These are phyloP conservation scores for Pseudogymnoascus sp. DNA, from an alignment of 2,329 filamentous ascomycete genomes.

Conservation along the genomic window DNA sequence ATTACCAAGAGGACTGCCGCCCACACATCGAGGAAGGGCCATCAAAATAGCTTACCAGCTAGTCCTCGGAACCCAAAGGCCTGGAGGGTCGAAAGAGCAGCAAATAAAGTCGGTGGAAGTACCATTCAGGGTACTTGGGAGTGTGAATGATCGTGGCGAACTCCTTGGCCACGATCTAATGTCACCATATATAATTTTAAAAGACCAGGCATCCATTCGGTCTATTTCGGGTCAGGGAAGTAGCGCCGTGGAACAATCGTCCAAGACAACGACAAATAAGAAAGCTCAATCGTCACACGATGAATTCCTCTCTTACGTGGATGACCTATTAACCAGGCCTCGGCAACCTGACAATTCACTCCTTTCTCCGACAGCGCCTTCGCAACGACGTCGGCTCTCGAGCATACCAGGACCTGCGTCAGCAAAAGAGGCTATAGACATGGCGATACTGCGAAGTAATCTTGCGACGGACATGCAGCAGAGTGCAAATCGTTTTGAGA, in stretches of 20 bases:
- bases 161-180: slow-evolving; percentile 90
- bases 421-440: slow-evolving; percentile 79
- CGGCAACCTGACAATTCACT: slow-evolving; percentile 49
- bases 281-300: slow-evolving; percentile 37
- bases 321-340: slow-evolving; percentile 59
- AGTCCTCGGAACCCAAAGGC: slow-evolving; percentile 82
- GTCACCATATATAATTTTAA: slow-evolving; percentile 82
- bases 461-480: slow-evolving; percentile 58
- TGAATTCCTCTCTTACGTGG: slow-evolving; percentile 70
- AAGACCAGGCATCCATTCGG: slow-evolving; percentile 57
- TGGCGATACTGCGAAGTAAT: slow-evolving; percentile 81
- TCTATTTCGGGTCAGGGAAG: slow-evolving; percentile 19
- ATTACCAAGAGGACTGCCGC: slow-evolving; percentile 81
- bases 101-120: slow-evolving; percentile 86
- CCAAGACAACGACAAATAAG: slow-evolving; percentile 19
- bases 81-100: slow-evolving; percentile 67
- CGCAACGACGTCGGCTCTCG: slow-evolving; percentile 48
- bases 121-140: slow-evolving; percentile 86
- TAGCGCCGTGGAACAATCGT: slow-evolving; percentile 16
- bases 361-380: slow-evolving; percentile 60
- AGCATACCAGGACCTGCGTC: slow-evolving; percentile 48
- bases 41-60: slow-evolving; percentile 92
- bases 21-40: slow-evolving; percentile 80
- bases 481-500: slow-evolving; percentile 89
- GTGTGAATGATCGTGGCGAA: slow-evolving; percentile 81